Conservation (phyloP, 192 early-diverging fungal species). For the Entomortierella beljakovae region DNA sequence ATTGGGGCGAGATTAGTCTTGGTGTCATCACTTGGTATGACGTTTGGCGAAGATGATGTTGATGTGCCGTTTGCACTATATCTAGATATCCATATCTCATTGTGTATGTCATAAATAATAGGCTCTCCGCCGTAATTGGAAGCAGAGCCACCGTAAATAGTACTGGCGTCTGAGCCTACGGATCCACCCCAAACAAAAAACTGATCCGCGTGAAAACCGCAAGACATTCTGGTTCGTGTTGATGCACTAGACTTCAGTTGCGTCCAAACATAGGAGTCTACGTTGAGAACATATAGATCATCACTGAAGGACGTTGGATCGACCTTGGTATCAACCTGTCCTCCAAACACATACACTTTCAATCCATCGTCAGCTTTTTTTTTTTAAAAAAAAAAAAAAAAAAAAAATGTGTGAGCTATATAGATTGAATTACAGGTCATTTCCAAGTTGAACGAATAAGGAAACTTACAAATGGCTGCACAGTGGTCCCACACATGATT, state of each 20-base stretch:
- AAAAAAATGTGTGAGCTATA: not conserved
- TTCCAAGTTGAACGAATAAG: not conserved
- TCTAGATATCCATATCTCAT: too few relatives aligned
- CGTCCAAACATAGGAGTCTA: conserved; percentile 9
- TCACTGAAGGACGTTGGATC: too few relatives aligned
- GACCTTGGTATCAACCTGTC: conserved; percentile 6
- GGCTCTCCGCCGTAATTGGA: not conserved
- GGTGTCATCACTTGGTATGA: too few relatives aligned
- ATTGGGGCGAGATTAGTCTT: too few relatives aligned
- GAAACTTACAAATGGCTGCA: conserved; percentile 21
- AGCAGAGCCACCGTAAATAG: not conserved
- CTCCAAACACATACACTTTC: conserved; percentile 36
- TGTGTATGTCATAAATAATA: not conserved
- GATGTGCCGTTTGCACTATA: too few relatives aligned
- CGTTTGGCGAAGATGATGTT: too few relatives aligned
- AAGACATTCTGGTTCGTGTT: conserved; percentile 32
- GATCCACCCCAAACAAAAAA: conserved; percentile 43
- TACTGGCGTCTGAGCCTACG: not conserved
- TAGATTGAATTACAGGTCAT: not conserved
- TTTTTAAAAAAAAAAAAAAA: not conserved
- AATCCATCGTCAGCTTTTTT: conserved; percentile 34
- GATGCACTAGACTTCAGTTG: not conserved
- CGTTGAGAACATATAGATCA: conserved; percentile 32
- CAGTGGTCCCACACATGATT: conserved; percentile 25
- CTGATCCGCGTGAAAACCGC: conserved; percentile 19